Evolutionary conservation across 345 rosid species (phyloP).

Genomic region (Arabis alpina): DNA sequence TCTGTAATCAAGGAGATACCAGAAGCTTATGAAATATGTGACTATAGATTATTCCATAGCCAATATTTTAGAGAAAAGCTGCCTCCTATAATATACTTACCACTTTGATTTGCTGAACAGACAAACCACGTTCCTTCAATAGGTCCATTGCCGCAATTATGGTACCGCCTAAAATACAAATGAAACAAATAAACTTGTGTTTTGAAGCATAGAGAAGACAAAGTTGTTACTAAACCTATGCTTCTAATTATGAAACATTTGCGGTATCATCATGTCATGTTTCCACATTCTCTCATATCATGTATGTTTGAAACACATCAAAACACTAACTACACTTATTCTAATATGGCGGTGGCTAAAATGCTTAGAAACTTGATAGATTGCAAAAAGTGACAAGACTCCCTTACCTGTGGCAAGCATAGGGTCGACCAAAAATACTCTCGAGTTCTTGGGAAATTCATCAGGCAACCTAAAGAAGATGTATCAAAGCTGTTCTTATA

Average conservation of each 20-base stretch:
- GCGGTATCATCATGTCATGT: conserved; percentile 10
- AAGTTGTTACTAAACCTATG: not conserved
- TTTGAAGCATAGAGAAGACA: conserved; percentile 15
- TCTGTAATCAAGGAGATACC: conserved; percentile 51
- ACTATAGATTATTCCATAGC: conserved; percentile 5
- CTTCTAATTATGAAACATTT: conserved; percentile 20
- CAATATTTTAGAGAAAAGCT: conserved; percentile 19
- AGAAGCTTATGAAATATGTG: not conserved
- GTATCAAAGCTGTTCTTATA: conserved; percentile 23
- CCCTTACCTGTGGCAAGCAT: conserved; percentile 83
- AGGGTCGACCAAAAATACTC: conserved; percentile 88
- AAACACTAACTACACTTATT: not conserved
- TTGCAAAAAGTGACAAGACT: conserved; percentile 8
- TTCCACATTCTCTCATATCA: not conserved
- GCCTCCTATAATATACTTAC: conserved; percentile 45
- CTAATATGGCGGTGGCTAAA: conserved; percentile 13
- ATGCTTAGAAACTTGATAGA: not conserved
- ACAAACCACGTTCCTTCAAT: conserved; percentile 69
- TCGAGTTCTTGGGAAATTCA: conserved; percentile 61
- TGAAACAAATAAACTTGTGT: conserved; percentile 1
- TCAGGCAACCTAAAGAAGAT: conserved; percentile 72
- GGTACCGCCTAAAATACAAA: conserved; percentile 67
- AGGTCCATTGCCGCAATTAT: conserved; percentile 77
- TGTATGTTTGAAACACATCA: not conserved
- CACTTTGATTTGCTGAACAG: conserved; percentile 85